These are phyloP conservation scores for Acanthamoeba culbertsoni DNA, from an alignment of 208 protist genomes.

Conservation along the genomic window DNA sequence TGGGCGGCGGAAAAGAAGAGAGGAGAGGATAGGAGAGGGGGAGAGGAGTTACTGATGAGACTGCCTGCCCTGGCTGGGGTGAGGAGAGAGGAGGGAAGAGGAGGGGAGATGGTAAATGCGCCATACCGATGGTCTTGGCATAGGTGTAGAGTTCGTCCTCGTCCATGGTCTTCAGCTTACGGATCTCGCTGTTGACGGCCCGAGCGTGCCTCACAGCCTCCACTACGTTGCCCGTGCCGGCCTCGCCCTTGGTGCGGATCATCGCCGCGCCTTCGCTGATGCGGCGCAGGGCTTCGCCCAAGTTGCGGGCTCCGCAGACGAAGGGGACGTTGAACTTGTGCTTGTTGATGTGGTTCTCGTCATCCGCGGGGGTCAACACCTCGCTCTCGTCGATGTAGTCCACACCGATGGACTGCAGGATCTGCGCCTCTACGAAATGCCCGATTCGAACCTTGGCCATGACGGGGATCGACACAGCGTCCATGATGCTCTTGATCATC, in stretches of 20 bases:
- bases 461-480: constrained; percentile 72
- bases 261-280: constrained; percentile 87
- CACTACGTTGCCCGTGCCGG: constrained; percentile 89
- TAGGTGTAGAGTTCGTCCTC: constrained; percentile 84
- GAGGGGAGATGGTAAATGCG: constrained; percentile 81
- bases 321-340: constrained; percentile 87
- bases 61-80: too few relatives aligned
- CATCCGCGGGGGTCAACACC: constrained; percentile 88
- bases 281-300: constrained; percentile 89
- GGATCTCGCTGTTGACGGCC: constrained; percentile 81
- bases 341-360: constrained; percentile 88
- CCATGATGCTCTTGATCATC: constrained; percentile 88
- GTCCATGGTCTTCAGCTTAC: constrained; percentile 81
- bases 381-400: constrained; percentile 92
- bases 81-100: constrained; percentile 44
- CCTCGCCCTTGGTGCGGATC: constrained; percentile 91
- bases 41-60: too few relatives aligned
- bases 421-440: constrained; percentile 88
- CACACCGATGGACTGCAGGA: constrained; percentile 83
- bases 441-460: constrained; percentile 91
- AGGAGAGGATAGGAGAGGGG: too few relatives aligned
- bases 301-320: constrained; percentile 86
- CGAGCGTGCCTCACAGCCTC: constrained; percentile 83
- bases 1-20: too few relatives aligned
- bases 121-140: constrained; percentile 85